Percentiles rank a stretch among this genome's conserved stretches.
Conservation (phyloP, 2,329 filamentous ascomycete genomes). For the Talaromyces amestolkiae region DNA sequence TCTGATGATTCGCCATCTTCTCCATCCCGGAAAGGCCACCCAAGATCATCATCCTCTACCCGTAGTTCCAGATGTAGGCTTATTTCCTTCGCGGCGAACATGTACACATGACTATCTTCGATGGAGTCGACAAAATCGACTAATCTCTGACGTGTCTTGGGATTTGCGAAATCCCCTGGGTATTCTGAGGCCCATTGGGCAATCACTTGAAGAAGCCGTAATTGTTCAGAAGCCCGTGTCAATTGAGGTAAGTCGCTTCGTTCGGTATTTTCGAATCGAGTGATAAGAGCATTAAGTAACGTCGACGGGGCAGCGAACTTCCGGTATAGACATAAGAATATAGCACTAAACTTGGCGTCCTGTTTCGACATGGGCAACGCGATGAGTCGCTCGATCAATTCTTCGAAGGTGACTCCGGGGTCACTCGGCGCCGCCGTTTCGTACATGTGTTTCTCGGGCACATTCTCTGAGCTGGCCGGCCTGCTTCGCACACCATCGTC, state of each 20-base stretch:
- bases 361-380: slow-evolving; percentile 76
- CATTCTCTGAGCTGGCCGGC: slow-evolving; percentile 14
- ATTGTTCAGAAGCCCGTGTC: slow-evolving; percentile 73
- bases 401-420: slow-evolving; percentile 52
- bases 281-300: slow-evolving; percentile 69
- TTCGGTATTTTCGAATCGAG: slow-evolving; percentile 67
- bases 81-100: slow-evolving; percentile 82
- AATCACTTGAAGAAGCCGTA: slow-evolving; percentile 78
- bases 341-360: slow-evolving; percentile 83
- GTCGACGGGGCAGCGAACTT: slow-evolving; percentile 83
- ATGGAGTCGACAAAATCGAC: slow-evolving; percentile 73
- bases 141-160: slow-evolving; percentile 68
- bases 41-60: slow-evolving; percentile 82
- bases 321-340: slow-evolving; percentile 90
- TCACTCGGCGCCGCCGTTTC: slow-evolving; percentile 30
- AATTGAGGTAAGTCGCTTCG: slow-evolving; percentile 70
- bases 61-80: slow-evolving; percentile 71
- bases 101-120: slow-evolving; percentile 76
- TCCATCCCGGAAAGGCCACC: slow-evolving; percentile 84
- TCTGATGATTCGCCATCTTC: slow-evolving; percentile 44
- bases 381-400: slow-evolving; percentile 83
- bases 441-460: slow-evolving; percentile 20
- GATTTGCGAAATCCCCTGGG: slow-evolving; percentile 86
- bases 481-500: slow-evolving; percentile 27
- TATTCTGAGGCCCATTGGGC: slow-evolving; percentile 88